Conservation (phyloP, 192 early-diverging fungal genomes). For the Bifiguratus adelaidae region DNA sequence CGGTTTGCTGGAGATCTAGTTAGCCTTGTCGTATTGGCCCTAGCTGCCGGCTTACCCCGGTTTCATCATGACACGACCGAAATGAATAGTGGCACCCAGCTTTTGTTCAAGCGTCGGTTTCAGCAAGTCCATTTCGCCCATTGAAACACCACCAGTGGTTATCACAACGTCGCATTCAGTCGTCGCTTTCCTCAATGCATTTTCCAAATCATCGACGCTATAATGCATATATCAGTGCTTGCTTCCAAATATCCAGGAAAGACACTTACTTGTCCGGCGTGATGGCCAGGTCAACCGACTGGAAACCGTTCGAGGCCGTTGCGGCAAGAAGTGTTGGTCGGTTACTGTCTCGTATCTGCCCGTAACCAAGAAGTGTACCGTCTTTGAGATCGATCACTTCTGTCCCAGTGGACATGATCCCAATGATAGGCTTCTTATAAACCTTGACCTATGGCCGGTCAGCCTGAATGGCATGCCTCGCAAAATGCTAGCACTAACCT, state of each 20-base stretch:
- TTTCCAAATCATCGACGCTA: conserved; percentile 42
- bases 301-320: conserved; percentile 46
- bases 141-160: conserved; percentile 94
- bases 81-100: conserved; percentile 69
- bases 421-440: conserved; percentile 54
- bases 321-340: conserved; percentile 63
- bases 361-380: conserved; percentile 25
- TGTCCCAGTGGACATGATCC: conserved; percentile 83
- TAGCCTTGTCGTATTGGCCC: not conserved
- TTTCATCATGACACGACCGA: conserved; percentile 88
- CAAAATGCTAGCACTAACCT: conserved; percentile 20
- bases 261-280: conserved; percentile 47
- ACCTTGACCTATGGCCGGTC: conserved; percentile 30
- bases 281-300: conserved; percentile 65
- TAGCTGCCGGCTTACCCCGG: conserved; percentile 47
- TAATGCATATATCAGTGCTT: no score
- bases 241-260: no score
- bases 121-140: conserved; percentile 92
- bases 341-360: conserved; percentile 81
- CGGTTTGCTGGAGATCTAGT: conserved; percentile 75
- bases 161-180: conserved; percentile 65
- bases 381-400: conserved; percentile 58
- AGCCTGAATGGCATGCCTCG: no score
- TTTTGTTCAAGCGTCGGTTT: conserved; percentile 77
- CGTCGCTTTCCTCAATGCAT: conserved; percentile 29